Evolutionary conservation across 140 eudicot genomes (phyloP).

Genomic region (Artemisia princeps): DNA sequence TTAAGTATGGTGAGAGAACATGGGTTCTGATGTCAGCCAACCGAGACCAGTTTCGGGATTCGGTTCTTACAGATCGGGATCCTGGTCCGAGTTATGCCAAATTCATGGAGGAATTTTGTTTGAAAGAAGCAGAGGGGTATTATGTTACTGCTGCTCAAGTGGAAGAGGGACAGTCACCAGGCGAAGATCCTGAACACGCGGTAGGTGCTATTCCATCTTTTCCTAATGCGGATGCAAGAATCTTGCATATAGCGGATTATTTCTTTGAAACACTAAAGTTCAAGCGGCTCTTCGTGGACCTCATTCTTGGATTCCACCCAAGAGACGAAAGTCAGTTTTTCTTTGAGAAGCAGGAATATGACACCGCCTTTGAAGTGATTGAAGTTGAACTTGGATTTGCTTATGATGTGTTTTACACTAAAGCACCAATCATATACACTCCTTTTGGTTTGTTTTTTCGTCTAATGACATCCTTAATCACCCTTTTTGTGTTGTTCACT

Average conservation of each 20-base stretch:
- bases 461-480: constrained; percentile 1
- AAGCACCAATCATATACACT: constrained; percentile 28
- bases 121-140: constrained; percentile 31
- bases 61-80: neutral
- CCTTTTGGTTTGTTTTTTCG: constrained; percentile 23
- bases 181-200: constrained; percentile 20
- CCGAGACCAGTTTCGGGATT: constrained; percentile 21
- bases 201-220: neutral
- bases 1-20: constrained; percentile 35
- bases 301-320: constrained; percentile 27
- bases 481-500: constrained; percentile 5
- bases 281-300: constrained; percentile 32
- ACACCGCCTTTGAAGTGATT: constrained; percentile 25
- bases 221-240: constrained; percentile 16
- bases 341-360: constrained; percentile 8
- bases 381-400: constrained; percentile 36
- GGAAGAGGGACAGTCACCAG: constrained; percentile 21
- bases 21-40: constrained; percentile 32
- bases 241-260: constrained; percentile 23
- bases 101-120: constrained; percentile 27
- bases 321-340: constrained; percentile 24
- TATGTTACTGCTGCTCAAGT: constrained; percentile 26
- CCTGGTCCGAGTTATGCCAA: constrained; percentile 18
- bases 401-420: constrained; percentile 34
- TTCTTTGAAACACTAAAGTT: constrained; percentile 25